Base-by-base conservation (phyloP, 2,329 filamentous ascomycete species). In the Stagonosporopsis tanaceti region DNA sequence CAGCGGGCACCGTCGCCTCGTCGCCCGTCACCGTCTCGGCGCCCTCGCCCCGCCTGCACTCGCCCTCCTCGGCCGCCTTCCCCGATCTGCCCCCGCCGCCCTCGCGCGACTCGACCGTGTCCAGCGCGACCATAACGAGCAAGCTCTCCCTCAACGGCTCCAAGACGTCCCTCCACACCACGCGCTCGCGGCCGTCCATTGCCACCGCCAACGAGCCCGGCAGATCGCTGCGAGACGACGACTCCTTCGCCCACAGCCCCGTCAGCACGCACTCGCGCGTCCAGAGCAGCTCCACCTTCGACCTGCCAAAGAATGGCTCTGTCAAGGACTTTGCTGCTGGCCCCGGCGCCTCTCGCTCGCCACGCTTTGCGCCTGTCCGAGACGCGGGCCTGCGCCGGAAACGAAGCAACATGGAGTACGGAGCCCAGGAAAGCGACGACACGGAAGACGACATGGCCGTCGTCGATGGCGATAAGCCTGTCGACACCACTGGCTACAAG, bases 1-100 rank as follows among this genome's bases (percentile, higher is more conserved):
- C 71, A 7, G 66, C 62, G 1, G 69, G 63, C 9, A 71, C 75
- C 3, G 58, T 69, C 17, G 65, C 72, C 2, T 74, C 75, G 2
- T 78, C 76, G 38, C 75, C 76, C 22, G 67, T 75, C 25, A 62
- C 74, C 17, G 64, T 74, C 28, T 76, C 76, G 6, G 63, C 70
- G 47, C 66, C 75, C 15, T 70, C 73, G 0, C 78, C 77, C 27
- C 66, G 72, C 46, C 58, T 77, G 50, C 75, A 78, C 47, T 79
- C 77, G 25, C 77, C 77, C 11, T 66, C 76, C n/a, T 64, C 66
- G 12, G 50, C 73, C 44, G 69, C 61, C 34, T 77, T 79, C 50
- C 66, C 70, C n/a, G 76, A 78, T 17, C 54, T 63, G 4, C 61
- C 59, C 12, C 67, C 67, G 3, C 72, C 72, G 12, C 67, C 68